Conservation (phyloP, 345 rosid species). For the Zanthoxylum bungeanum region DNA sequence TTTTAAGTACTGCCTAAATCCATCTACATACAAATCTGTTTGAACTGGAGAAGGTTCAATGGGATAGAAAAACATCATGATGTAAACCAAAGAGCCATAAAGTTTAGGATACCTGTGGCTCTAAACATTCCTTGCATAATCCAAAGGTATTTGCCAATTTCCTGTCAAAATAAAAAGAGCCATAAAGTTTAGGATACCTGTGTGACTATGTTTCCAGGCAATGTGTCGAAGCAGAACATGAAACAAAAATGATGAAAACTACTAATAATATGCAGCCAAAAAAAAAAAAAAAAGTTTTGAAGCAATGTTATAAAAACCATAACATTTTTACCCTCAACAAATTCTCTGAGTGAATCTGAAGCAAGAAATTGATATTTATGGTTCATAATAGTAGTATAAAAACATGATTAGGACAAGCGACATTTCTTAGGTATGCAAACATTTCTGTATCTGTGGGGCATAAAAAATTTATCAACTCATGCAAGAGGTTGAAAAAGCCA, state of each 20-base stretch:
- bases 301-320: no score
- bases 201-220: neutral
- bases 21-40: slow-evolving; percentile 51
- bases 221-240: no score
- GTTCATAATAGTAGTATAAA: no score
- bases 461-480: neutral
- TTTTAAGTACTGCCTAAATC: neutral
- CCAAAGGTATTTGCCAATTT: slow-evolving; percentile 65
- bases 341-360: slow-evolving; percentile 75
- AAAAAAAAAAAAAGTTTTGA: no score
- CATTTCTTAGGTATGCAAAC: neutral
- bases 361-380: no score
- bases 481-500: neutral
- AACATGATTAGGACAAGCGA: no score
- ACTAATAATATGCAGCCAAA: no score
- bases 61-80: slow-evolving; percentile 49
- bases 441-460: neutral
- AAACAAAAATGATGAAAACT: no score
- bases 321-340: slow-evolving; percentile 68
- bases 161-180: slow-evolving; percentile 31
- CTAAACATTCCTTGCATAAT: slow-evolving; percentile 88
- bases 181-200: neutral
- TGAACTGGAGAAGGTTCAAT: slow-evolving; percentile 28
- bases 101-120: no score
- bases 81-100: slow-evolving; percentile 23